A percentile compares a stretch with the other conserved stretches of the same genome.
These are phyloP conservation scores for Leccinellum luteum DNA, from an alignment of 768 basidiomycete genomes.

Conservation along the genomic window DNA sequence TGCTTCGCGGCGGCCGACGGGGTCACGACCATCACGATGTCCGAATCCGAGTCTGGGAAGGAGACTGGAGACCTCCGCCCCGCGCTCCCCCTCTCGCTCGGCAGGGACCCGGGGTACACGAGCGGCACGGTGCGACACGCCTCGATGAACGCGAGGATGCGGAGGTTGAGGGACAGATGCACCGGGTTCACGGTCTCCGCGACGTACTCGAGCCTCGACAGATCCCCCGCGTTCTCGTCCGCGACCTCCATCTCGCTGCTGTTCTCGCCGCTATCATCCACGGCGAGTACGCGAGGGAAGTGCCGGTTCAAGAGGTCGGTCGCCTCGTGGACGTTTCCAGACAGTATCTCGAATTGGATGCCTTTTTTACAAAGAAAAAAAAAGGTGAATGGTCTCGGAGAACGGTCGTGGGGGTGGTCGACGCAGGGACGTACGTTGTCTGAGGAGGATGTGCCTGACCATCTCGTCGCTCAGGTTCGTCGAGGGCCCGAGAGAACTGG, in stretches of 20 bases:
- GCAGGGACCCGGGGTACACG: conserved; percentile 32
- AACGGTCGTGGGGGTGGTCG: not conserved
- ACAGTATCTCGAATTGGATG: conserved; percentile 66
- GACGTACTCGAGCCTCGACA: conserved; percentile 45
- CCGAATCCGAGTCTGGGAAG: conserved; percentile 3
- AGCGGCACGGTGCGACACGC: conserved; percentile 73
- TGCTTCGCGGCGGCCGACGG: conserved; percentile 10
- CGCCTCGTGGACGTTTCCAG: conserved; percentile 74
- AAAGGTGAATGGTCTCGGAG: not conserved
- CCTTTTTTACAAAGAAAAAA: conserved; percentile 40
- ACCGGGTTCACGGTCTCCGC: conserved; percentile 66
- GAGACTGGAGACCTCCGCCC: conserved; percentile 4
- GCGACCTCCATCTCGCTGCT: conserved; percentile 14
- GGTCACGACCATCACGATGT: conserved; percentile 5
- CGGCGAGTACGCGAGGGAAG: conserved; percentile 69
- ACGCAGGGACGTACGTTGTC: conserved; percentile 46
- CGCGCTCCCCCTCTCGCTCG: not conserved
- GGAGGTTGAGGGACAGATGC: conserved; percentile 80
- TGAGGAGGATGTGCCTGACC: conserved; percentile 46
- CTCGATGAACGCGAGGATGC: conserved; percentile 86
- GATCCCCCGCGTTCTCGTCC: conserved; percentile 25
- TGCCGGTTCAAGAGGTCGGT: conserved; percentile 61
- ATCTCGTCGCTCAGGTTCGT: conserved; percentile 36
- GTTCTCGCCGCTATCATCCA: conserved; percentile 15
- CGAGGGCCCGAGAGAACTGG: conserved; percentile 14